These are phyloP conservation scores for Blastobotrys muscicola DNA, from an alignment of 805 yeast species.

Conservation along the genomic window DNA sequence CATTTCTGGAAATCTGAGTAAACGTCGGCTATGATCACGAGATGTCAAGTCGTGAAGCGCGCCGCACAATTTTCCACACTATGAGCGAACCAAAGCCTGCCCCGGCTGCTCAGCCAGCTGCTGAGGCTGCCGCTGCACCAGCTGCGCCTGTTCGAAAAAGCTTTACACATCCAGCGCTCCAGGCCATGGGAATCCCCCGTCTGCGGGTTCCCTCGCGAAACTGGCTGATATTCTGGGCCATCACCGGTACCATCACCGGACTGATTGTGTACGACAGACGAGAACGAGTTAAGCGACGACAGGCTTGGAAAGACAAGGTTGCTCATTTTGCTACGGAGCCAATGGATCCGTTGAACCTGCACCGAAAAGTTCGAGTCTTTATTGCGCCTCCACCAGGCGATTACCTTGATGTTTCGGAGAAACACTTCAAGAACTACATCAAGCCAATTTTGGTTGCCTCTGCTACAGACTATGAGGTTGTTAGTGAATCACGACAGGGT, in stretches of 20 bases:
- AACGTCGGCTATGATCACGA: no score
- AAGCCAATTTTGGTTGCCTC: constrained; percentile 81
- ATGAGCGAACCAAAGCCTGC: not conserved
- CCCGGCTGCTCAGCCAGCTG: not conserved
- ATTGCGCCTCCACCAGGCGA: constrained; percentile 98
- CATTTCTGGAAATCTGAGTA: no score
- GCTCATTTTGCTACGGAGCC: constrained; percentile 42
- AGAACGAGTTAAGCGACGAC: constrained; percentile 57
- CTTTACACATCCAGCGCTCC: constrained; percentile 19
- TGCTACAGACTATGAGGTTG: constrained; percentile 74
- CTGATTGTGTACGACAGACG: constrained; percentile 71
- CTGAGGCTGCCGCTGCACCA: not conserved
- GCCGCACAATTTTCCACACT: not conserved
- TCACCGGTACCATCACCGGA: constrained; percentile 57
- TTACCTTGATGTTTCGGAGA: constrained; percentile 62
- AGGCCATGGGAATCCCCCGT: constrained; percentile 70
- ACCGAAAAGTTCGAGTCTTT: constrained; percentile 72
- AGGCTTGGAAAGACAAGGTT: constrained; percentile 55
- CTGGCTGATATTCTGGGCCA: constrained; percentile 84
- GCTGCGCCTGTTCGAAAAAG: constrained; percentile 1
- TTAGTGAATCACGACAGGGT: constrained; percentile 78
- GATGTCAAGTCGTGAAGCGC: not conserved
- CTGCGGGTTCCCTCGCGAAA: constrained; percentile 79
- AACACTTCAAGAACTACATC: constrained; percentile 64
- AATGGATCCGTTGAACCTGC: constrained; percentile 38